Conservation (phyloP, 495 filamentous ascomycete genomes). For the Schizothecium vesticola region DNA sequence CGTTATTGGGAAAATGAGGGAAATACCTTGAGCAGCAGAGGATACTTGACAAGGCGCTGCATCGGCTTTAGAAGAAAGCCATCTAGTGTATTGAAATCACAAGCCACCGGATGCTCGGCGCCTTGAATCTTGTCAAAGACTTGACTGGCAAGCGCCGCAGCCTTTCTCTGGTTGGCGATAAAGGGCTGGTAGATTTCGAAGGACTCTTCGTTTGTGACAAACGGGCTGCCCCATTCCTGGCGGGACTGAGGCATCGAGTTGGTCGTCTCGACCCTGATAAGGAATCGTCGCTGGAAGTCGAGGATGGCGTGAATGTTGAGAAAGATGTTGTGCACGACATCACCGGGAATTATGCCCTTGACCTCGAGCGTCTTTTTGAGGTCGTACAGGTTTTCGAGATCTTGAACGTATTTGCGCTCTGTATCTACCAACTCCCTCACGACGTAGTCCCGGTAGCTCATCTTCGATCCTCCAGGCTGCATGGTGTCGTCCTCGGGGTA, state of each 20-base stretch:
- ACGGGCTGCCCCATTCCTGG: constrained; percentile 90
- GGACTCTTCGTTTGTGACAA: constrained; percentile 66
- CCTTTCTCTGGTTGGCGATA: constrained; percentile 83
- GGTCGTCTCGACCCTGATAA: constrained; percentile 92
- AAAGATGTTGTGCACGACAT: constrained; percentile 91
- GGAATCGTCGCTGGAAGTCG: constrained; percentile 89
- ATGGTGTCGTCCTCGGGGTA: constrained; percentile 43
- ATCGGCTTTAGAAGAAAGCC: constrained; percentile 95
- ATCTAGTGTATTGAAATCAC: constrained; percentile 62
- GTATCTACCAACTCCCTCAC: constrained; percentile 87
- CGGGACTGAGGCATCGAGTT: constrained; percentile 70
- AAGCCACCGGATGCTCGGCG: constrained; percentile 51
- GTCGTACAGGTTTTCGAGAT: constrained; percentile 88
- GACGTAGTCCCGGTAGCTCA: constrained; percentile 81
- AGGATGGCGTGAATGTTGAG: constrained; percentile 89
- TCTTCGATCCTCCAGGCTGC: constrained; percentile 42
- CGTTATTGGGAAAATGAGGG: neutral
- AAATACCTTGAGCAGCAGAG: constrained; percentile 76
- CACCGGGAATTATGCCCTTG: constrained; percentile 79
- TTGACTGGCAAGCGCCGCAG: constrained; percentile 54
- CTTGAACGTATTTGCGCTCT: constrained; percentile 97
- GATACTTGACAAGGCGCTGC: constrained; percentile 91
- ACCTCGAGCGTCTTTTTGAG: constrained; percentile 87
- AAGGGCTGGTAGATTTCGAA: constrained; percentile 91
- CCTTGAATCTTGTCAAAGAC: constrained; percentile 57